Conservation (phyloP, 805 yeast genomes). For the Saccharomycopsis fibuligera region DNA sequence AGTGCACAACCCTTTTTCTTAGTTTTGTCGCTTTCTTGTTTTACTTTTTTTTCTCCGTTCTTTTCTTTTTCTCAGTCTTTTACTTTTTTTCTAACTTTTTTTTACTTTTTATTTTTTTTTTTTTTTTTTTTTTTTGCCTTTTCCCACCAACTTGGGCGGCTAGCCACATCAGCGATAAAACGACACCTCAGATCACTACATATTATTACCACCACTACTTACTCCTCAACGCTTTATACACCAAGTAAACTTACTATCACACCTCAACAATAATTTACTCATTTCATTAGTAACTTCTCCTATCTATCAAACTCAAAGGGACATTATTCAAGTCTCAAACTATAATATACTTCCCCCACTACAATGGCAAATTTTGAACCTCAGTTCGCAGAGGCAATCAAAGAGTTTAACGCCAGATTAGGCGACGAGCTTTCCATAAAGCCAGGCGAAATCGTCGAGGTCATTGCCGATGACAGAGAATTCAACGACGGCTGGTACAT, state of each 20-base stretch:
- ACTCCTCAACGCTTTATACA: background rate
- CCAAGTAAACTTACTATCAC: background rate
- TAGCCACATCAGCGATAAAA: background rate
- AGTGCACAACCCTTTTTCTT: background rate
- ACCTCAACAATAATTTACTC: no score
- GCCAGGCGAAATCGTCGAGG: conserved; percentile 82
- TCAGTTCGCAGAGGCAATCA: conserved; percentile 46
- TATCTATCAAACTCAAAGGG: no score
- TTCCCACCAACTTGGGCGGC: background rate
- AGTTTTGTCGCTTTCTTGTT: background rate
- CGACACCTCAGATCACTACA: background rate
- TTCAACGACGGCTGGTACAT: conserved; percentile 97
- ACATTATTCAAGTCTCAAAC: no score
- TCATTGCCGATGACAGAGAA: conserved; percentile 87
- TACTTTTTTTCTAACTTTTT: background rate
- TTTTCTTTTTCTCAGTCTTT: background rate
- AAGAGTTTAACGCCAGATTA: conserved; percentile 78
- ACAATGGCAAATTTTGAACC: conserved; percentile 2
- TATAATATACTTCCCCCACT: background rate
- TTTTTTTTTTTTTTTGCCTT: background rate
- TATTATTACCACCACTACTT: background rate
- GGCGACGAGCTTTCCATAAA: conserved; percentile 82
- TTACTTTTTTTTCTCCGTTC: background rate
- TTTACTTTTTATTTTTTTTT: background rate
- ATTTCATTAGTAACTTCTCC: no score